These are phyloP conservation scores for Heliamphora pulchella DNA, from an alignment of 179 eudicot species.

Conservation along the genomic window DNA sequence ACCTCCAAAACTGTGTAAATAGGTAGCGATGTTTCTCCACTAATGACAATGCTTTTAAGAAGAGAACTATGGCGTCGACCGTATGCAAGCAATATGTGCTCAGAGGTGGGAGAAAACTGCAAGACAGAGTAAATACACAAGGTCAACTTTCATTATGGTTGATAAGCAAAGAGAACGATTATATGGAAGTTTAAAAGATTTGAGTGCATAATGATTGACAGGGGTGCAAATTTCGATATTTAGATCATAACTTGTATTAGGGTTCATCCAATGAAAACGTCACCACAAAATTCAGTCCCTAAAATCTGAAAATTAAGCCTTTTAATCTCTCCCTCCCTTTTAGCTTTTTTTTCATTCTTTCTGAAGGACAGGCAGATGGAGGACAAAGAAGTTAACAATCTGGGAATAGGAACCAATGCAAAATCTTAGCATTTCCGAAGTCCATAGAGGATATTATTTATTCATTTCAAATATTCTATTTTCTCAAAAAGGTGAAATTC, in stretches of 20 bases:
- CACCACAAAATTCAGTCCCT: not conserved
- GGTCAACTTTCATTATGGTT: not conserved
- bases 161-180: not conserved
- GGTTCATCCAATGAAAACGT: not conserved
- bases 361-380: no score
- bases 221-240: not conserved
- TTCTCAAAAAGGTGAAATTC: not conserved
- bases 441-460: not conserved
- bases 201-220: not conserved
- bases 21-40: conserved; percentile 68
- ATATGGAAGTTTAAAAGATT: not conserved
- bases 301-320: not conserved
- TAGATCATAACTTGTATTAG: not conserved
- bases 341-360: no score
- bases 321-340: not conserved
- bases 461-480: not conserved
- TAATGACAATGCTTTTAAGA: conserved; percentile 75
- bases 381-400: not conserved
- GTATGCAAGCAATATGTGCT: conserved; percentile 87
- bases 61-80: conserved; percentile 91
- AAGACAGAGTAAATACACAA: conserved; percentile 14
- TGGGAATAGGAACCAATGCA: not conserved
- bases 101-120: conserved; percentile 95
- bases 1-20: conserved; percentile 91
- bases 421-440: not conserved